A percentile compares a stretch with the other conserved stretches of the same genome.
Conservation (phyloP, 2,329 filamentous ascomycete species). For the Cladophialophora psammophila region DNA sequence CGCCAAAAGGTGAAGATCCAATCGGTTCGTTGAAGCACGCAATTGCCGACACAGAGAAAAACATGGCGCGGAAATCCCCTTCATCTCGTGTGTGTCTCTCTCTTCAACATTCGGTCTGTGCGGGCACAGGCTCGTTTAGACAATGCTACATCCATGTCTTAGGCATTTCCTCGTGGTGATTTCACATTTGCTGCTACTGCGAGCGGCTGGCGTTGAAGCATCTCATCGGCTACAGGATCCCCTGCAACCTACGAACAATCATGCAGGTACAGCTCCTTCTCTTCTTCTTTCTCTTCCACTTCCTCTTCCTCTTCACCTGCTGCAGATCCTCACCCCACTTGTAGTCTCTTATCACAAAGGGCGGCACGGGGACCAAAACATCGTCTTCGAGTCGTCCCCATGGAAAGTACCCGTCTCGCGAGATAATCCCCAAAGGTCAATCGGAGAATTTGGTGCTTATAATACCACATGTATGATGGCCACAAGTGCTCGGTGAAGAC, state of each 20-base stretch:
- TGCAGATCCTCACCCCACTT: neutral
- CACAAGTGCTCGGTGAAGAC: neutral
- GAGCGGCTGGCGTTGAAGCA: neutral
- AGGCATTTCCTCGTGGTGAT: conserved; percentile 5
- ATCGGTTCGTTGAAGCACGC: conserved; percentile 1
- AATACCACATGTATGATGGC: conserved; percentile 30
- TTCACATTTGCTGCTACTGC: conserved; percentile 4
- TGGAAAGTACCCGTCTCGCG: conserved; percentile 26
- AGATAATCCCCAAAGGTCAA: conserved; percentile 27
- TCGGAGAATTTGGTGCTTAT: conserved; percentile 22
- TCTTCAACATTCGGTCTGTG: conserved; percentile 19
- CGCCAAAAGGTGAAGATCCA: conserved; percentile 10
- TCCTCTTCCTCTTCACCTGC: neutral
- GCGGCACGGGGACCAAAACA: conserved; percentile 11
- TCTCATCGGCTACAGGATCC: conserved; percentile 4
- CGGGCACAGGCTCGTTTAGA: conserved; percentile 26
- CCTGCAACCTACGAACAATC: conserved; percentile 18
- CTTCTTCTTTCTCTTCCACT: neutral
- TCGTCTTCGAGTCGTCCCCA: neutral
- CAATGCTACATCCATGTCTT: conserved; percentile 19
- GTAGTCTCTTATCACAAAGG: conserved; percentile 21
- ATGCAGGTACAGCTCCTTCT: conserved; percentile 24
- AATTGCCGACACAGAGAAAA: neutral
- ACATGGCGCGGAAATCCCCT: neutral
- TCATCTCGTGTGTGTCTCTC: neutral